Percentiles rank a stretch among this genome's conserved stretches.
These are phyloP conservation scores for Triticum turgidum DNA, from an alignment of 176 grass and related monocot genomes.

Conservation along the genomic window DNA sequence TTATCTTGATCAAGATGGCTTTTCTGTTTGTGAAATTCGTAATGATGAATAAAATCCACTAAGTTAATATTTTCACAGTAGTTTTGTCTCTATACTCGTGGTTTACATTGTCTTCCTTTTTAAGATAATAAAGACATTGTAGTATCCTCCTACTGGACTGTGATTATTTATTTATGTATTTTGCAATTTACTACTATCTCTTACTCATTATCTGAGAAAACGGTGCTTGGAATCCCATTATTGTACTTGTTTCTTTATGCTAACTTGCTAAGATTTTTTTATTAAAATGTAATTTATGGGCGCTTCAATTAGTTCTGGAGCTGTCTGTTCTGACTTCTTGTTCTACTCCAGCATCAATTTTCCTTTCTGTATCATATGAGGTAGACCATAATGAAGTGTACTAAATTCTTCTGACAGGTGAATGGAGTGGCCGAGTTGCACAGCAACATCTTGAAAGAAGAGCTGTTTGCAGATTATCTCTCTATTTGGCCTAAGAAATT, in stretches of 20 bases:
- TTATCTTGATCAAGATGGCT: too few species aligned
- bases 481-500: slow-evolving; percentile 76
- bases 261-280: background rate
- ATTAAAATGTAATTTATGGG: background rate
- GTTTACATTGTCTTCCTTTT: background rate
- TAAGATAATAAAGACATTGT: background rate
- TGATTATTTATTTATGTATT: background rate
- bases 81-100: background rate
- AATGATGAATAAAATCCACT: too few species aligned
- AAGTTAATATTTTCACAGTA: background rate
- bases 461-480: slow-evolving; percentile 63
- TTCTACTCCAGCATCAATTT: slow-evolving; percentile 25
- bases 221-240: background rate
- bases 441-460: slow-evolving; percentile 78
- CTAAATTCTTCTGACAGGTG: slow-evolving; percentile 57
- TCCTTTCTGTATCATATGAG: slow-evolving; percentile 15
- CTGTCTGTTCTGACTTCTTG: slow-evolving; percentile 8
- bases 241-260: background rate
- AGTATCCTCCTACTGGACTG: background rate
- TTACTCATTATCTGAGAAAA: background rate
- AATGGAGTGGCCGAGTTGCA: slow-evolving; percentile 84
- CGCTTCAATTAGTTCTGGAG: background rate
- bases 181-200: background rate
- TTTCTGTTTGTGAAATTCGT: too few species aligned
- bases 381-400: slow-evolving; percentile 20